Evolutionary conservation across 495 filamentous ascomycete genomes (phyloP).

Genomic region (Cercophora newfieldiana): DNA sequence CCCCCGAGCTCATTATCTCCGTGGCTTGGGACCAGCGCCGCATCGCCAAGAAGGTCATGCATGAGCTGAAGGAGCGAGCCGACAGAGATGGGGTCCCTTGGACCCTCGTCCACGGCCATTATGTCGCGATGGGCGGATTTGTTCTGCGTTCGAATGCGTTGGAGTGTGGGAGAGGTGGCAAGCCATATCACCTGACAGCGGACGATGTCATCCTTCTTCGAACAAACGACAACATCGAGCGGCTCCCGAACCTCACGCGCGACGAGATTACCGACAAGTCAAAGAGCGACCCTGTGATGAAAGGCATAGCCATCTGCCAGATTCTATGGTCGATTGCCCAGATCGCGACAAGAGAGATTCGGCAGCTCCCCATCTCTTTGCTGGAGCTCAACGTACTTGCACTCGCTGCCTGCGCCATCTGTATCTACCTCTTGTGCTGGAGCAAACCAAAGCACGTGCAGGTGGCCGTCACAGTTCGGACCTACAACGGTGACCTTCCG

Average conservation of each 20-base stretch:
- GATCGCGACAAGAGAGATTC: background rate
- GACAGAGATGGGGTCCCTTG: conserved; percentile 6
- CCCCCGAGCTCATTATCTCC: conserved; percentile 9
- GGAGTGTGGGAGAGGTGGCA: no score
- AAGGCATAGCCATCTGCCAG: conserved; percentile 9
- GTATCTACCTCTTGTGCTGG: conserved; percentile 9
- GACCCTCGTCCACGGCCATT: conserved; percentile 6
- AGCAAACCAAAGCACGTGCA: conserved; percentile 1
- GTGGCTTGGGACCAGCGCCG: background rate
- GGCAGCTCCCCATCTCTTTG: conserved; percentile 1
- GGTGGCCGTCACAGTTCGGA: background rate
- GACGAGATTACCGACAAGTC: background rate
- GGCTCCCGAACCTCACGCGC: no score
- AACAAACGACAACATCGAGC: no score
- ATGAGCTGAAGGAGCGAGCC: background rate
- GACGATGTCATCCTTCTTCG: background rate
- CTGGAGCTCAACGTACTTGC: conserved; percentile 11
- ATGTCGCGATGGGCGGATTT: conserved; percentile 15
- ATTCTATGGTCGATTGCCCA: conserved; percentile 5
- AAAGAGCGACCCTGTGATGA: conserved; percentile 7
- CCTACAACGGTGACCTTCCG: conserved; percentile 1
- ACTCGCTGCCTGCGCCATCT: conserved; percentile 5
- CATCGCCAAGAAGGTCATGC: background rate
- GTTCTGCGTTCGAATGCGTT: no score
- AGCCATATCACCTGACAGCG: conserved; percentile 8